phyloP scores from a whole-genome alignment of 1,284 basidiomycete species.

The Tilletiaria anomala region DNA sequence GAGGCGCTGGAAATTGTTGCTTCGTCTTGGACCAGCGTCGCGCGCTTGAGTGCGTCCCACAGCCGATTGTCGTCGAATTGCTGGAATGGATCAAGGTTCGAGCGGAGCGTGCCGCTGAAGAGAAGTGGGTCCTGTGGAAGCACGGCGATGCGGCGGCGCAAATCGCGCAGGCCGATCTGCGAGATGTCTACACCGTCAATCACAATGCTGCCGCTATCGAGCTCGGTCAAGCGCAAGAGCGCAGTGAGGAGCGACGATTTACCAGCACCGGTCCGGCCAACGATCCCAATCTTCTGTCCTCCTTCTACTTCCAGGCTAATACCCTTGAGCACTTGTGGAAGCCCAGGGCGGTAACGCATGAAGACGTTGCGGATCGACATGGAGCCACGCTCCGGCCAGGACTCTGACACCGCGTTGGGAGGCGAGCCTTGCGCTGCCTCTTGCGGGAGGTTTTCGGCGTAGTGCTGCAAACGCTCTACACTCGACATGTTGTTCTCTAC shows the following conservation, averaged over 20 bases:
- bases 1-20: neutral
- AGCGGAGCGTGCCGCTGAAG: slow-evolving; percentile 39
- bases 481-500: slow-evolving; percentile 40
- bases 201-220: slow-evolving; percentile 50
- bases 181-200: slow-evolving; percentile 54
- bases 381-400: slow-evolving; percentile 36
- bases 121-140: slow-evolving; percentile 38
- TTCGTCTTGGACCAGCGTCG: slow-evolving; percentile 30
- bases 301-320: slow-evolving; percentile 41
- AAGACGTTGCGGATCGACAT: slow-evolving; percentile 38
- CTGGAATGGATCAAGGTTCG: slow-evolving; percentile 40
- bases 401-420: slow-evolving; percentile 16
- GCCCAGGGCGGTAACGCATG: slow-evolving; percentile 44
- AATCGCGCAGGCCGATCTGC: slow-evolving; percentile 43
- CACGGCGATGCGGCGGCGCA: slow-evolving; percentile 28
- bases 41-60: slow-evolving; percentile 37
- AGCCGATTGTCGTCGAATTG: slow-evolving; percentile 38
- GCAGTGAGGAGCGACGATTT: slow-evolving; percentile 59
- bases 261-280: slow-evolving; percentile 46
- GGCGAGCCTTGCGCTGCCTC: slow-evolving; percentile 26
- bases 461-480: slow-evolving; percentile 37
- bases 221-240: slow-evolving; percentile 59
- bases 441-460: slow-evolving; percentile 19
- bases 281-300: slow-evolving; percentile 47
- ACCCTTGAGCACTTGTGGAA: slow-evolving; percentile 44